These are phyloP conservation scores for Anisodus tanguticus DNA, from an alignment of 257 asterid genomes.

Conservation along the genomic window DNA sequence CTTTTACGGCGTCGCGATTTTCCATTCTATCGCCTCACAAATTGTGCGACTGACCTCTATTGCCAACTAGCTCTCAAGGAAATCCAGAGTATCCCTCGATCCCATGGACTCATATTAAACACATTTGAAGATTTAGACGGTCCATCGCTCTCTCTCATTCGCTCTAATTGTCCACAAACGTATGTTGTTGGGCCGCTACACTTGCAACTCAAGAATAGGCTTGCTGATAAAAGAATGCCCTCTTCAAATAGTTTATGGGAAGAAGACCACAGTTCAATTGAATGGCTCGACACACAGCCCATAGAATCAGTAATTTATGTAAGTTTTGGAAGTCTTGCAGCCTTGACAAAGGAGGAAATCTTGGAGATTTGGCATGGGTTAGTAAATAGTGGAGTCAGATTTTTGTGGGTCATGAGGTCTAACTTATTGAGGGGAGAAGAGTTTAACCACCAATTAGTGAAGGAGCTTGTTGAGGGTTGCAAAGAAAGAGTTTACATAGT, in stretches of 20 bases:
- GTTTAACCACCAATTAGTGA: neutral
- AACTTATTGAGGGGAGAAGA: constrained; percentile 28
- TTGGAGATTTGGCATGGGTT: constrained; percentile 41
- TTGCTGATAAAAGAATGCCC: neutral
- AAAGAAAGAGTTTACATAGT: constrained; percentile 37
- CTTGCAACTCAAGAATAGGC: constrained; percentile 30
- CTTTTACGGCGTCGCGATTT: constrained; percentile 42
- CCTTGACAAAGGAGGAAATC: constrained; percentile 29
- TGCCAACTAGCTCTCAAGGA: neutral
- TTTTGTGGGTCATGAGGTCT: constrained; percentile 42
- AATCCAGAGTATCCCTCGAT: constrained; percentile 30
- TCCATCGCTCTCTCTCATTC: constrained; percentile 31
- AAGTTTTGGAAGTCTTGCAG: constrained; percentile 42
- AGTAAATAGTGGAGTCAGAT: constrained; percentile 38
- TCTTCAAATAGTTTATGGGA: constrained; percentile 42
- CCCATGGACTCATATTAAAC: constrained; percentile 40
- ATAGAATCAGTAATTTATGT: constrained; percentile 41
- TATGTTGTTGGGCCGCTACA: constrained; percentile 44
- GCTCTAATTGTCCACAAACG: constrained; percentile 30
- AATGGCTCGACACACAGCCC: constrained; percentile 42
- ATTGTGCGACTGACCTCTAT: constrained; percentile 29
- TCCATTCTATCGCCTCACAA: constrained; percentile 34
- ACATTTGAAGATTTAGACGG: constrained; percentile 45
- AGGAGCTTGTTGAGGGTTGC: constrained; percentile 24
- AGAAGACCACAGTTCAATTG: constrained; percentile 37